A percentile compares a stretch with the other conserved stretches of the same genome.
phyloP scores from a whole-genome alignment of 441 rosid genomes.

The Pelargonium exstipulatum region DNA sequence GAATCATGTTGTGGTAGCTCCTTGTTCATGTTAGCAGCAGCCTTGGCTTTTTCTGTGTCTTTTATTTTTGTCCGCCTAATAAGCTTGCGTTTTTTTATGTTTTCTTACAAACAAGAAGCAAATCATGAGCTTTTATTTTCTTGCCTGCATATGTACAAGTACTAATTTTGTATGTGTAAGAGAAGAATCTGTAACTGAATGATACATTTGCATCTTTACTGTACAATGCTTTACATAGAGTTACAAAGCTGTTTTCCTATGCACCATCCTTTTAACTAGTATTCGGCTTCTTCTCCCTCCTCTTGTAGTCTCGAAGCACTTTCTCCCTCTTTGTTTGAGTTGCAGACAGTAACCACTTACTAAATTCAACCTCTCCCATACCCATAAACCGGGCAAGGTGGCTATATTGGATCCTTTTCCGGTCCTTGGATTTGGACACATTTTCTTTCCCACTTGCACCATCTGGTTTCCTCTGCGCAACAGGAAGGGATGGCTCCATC shows the following conservation, averaged over 20 bases:
- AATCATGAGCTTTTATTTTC: no score
- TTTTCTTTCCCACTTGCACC: conserved; percentile 22
- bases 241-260: neutral
- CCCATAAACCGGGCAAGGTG: conserved; percentile 58
- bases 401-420: conserved; percentile 44
- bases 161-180: neutral
- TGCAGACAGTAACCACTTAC: conserved; percentile 73
- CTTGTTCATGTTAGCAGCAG: no score
- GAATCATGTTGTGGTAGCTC: no score
- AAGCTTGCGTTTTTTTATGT: no score
- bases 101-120: no score
- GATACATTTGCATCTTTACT: neutral
- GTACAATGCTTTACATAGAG: neutral
- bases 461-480: conserved; percentile 21
- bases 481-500: neutral
- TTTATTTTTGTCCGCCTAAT: no score
- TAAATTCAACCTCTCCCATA: conserved; percentile 61
- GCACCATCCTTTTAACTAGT: neutral
- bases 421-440: conserved; percentile 26
- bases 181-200: neutral
- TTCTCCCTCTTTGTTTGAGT: conserved; percentile 43
- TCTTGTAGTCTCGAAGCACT: conserved; percentile 48
- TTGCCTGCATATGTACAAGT: neutral
- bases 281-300: conserved; percentile 29
- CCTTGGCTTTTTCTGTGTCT: no score